Evolutionary conservation across 176 grass and related monocot genomes (phyloP).

Genomic region (maize (Zea mays)): Zm-B73-REFERENCE-NAM-5.0 NC_050103.1:178179001-178179500

Average conservation of each 20-base stretch:
- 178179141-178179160: background rate
- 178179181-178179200: background rate
- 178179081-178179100: background rate
- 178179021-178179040: too few species aligned
- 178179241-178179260: too few species aligned
- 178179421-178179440: background rate
- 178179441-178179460: background rate
- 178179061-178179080: background rate
- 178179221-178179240: background rate
- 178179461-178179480: background rate
- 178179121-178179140: background rate
- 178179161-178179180: background rate
- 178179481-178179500: background rate
- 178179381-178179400: background rate
- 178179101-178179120: slow-evolving; percentile 6
- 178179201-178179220: slow-evolving; percentile 1
- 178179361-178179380: background rate
- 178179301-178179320: background rate
- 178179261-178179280: background rate
- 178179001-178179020: too few species aligned
- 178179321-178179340: background rate
- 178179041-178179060: too few species aligned
- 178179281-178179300: background rate
- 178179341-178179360: background rate
- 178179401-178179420: background rate